Base-by-base conservation (phyloP, 208 protist species). In the Crithidia bombi region DNA sequence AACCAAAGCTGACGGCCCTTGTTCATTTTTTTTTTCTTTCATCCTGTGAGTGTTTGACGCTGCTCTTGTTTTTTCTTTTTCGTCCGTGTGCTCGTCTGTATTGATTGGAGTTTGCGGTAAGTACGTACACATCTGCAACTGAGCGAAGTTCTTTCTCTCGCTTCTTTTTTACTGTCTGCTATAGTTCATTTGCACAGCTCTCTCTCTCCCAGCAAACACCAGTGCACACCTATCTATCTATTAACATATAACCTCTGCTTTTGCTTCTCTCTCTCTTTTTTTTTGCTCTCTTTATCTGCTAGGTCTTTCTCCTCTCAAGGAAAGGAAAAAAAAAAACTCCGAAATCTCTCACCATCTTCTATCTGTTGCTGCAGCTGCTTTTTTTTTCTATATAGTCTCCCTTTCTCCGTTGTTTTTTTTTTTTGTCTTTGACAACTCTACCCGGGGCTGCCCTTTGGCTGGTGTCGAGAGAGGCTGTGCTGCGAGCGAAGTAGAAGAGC, bases 181-280 rank as follows among this genome's bases (percentile, higher is more conserved):
- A 19, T 23, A 21, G 43, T 19, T 9, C 17, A 25, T 32, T 54
- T 32, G 23, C 17, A n/a, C n/a, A n/a, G n/a, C n/a, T n/a, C n/a
- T n/a, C n/a, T n/a, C n/a, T n/a, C n/a, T n/a, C n/a, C n/a, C n/a
- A n/a, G n/a, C n/a, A n/a, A n/a, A n/a, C n/a, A n/a, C n/a, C n/a
- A n/a, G n/a, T n/a, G n/a, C n/a, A n/a, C n/a, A n/a, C n/a, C n/a
- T n/a, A n/a, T n/a, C n/a, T n/a, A n/a, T n/a, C n/a, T n/a, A n/a
- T n/a, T n/a, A n/a, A n/a, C n/a, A 3, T 33, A 19, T 54, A 33
- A 19, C 25, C 15, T 39, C 14, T 15, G 5, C 5, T 17, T 57
- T 57, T 57, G 35, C 23, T 57, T 35, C 51, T 54, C n/a, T n/a
- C n/a, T 33, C 4, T 54, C 15, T 54, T 54, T 54, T 19, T 32